Evolutionary conservation across 2,329 filamentous ascomycete species (phyloP).

Genomic region (Aspergillus proliferans): DNA sequence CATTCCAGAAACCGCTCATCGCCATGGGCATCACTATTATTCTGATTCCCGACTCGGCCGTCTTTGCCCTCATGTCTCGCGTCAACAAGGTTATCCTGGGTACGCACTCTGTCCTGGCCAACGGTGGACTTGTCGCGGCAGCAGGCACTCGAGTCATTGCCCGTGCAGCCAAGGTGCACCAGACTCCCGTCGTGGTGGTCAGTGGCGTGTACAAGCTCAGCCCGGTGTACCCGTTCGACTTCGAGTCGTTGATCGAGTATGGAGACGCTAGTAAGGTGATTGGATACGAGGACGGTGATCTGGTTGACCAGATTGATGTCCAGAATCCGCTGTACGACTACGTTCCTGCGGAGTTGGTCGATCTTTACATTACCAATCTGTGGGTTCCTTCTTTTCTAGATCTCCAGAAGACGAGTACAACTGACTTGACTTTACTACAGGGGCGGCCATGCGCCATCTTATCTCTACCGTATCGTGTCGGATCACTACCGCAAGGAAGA

Average conservation of each 20-base stretch:
- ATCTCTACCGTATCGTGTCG: constrained; percentile 59
- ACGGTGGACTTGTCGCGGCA: constrained; percentile 78
- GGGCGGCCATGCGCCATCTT: constrained; percentile 58
- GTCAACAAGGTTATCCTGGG: constrained; percentile 93
- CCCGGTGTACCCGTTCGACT: constrained; percentile 79
- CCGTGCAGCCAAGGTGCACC: constrained; percentile 73
- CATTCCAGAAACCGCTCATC: constrained; percentile 70
- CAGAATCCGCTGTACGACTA: constrained; percentile 77
- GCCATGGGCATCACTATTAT: constrained; percentile 75
- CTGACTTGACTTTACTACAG: constrained; percentile 26
- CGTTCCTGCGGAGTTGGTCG: constrained; percentile 64
- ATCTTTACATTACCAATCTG: constrained; percentile 68
- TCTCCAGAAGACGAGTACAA: constrained; percentile 4
- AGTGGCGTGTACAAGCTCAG: constrained; percentile 91
- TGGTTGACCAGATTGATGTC: constrained; percentile 72
- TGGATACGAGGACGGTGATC: constrained; percentile 68
- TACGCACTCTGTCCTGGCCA: constrained; percentile 79
- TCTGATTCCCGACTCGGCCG: constrained; percentile 73
- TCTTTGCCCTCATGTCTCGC: constrained; percentile 89
- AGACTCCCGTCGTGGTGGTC: constrained; percentile 79
- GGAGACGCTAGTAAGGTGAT: constrained; percentile 73
- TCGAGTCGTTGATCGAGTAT: constrained; percentile 76
- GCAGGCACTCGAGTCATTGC: constrained; percentile 80
- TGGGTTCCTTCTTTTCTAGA: constrained; percentile 40
- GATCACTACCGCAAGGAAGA: constrained; percentile 62